phyloP scores from a whole-genome alignment of 1,139 yeast species.

The Geotrichum klebahnii region DNA sequence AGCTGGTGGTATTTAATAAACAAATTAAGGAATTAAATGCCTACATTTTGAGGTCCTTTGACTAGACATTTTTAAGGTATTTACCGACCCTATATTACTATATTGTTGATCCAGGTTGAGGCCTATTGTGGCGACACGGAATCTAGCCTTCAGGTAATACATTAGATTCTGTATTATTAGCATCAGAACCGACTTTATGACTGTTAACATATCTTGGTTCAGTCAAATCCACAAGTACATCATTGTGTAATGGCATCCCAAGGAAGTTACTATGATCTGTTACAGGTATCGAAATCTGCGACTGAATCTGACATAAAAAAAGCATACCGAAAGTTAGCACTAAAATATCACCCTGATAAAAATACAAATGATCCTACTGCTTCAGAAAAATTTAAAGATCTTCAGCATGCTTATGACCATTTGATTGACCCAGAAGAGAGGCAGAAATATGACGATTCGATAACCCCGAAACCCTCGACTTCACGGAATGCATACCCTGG shows the following conservation, averaged over 20 bases:
- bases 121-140: too few species aligned
- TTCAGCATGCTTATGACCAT: conserved; percentile 81
- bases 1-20: too few species aligned
- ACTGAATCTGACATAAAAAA: conserved; percentile 82
- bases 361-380: conserved; percentile 79
- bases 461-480: neutral
- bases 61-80: too few species aligned
- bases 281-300: conserved; percentile 65
- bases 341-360: conserved; percentile 77
- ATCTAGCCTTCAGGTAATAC: too few species aligned
- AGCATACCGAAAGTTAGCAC: conserved; percentile 86
- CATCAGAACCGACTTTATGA: too few species aligned
- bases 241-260: neutral
- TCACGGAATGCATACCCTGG: neutral
- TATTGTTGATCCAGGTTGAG: too few species aligned
- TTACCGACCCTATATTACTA: too few species aligned
- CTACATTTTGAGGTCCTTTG: too few species aligned
- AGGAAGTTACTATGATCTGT: conserved; percentile 62
- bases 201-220: too few species aligned
- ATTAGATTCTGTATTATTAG: too few species aligned
- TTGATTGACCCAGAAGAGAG: conserved; percentile 47
- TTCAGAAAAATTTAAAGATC: conserved; percentile 63
- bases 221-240: neutral
- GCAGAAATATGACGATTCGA: conserved; percentile 13
- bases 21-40: too few species aligned